phyloP scores from a whole-genome alignment of 352 stramenopile species.

The Phytophthora sp. region DNA sequence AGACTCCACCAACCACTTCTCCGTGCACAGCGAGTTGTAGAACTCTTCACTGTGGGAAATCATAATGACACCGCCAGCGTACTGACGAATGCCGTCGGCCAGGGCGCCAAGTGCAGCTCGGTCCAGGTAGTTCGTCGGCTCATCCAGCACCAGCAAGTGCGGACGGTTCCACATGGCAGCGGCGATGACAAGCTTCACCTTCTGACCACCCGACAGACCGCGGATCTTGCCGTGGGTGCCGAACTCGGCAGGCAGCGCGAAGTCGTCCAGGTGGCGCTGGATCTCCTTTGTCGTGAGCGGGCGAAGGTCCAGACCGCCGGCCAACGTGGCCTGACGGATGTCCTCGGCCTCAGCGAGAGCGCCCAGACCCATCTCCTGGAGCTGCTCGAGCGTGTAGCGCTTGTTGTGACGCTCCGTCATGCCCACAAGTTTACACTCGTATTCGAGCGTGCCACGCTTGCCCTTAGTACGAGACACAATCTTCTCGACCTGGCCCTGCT shows the following conservation, averaged over 20 bases:
- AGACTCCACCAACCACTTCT: conserved; percentile 80
- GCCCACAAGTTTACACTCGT: conserved; percentile 91
- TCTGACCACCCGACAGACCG: conserved; percentile 78
- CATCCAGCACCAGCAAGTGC: conserved; percentile 89
- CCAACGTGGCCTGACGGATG: conserved; percentile 65
- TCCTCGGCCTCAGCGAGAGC: conserved; percentile 72
- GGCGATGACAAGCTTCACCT: conserved; percentile 84
- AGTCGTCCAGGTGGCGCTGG: conserved; percentile 81
- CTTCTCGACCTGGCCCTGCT: conserved; percentile 93
- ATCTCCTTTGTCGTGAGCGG: conserved; percentile 75
- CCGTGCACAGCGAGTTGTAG: conserved; percentile 81
- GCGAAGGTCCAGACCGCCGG: conserved; percentile 59
- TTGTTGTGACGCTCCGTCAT: conserved; percentile 70
- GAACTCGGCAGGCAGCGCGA: conserved; percentile 72
- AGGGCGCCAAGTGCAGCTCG: conserved; percentile 64
- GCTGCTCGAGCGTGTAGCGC: conserved; percentile 69
- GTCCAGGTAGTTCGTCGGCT: conserved; percentile 91
- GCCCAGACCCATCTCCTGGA: conserved; percentile 71
- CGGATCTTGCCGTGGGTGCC: conserved; percentile 84
- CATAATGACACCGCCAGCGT: conserved; percentile 77
- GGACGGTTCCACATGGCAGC: conserved; percentile 84
- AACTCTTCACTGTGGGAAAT: conserved; percentile 87
- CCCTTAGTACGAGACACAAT: conserved; percentile 90
- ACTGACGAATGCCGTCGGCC: conserved; percentile 73
- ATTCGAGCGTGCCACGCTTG: conserved; percentile 79